phyloP scores from a whole-genome alignment of 257 asterid species.

The Solanum neorickii region DNA sequence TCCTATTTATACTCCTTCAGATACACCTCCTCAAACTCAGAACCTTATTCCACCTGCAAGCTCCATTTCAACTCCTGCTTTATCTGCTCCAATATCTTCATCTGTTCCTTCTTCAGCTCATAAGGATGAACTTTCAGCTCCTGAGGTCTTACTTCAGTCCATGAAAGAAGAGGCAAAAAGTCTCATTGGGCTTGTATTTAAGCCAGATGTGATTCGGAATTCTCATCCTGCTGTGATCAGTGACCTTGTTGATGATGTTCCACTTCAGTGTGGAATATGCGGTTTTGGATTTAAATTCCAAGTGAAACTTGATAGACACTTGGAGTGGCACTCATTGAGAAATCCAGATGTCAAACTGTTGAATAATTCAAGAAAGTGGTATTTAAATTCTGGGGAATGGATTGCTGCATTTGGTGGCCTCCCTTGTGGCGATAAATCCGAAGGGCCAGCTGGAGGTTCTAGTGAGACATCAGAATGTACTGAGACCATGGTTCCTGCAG shows the following conservation, averaged over 20 bases:
- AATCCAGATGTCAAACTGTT: conserved; percentile 21
- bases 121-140: conserved; percentile 14
- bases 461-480: conserved; percentile 20
- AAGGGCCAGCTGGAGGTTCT: conserved; percentile 17
- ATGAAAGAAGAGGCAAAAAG: conserved; percentile 18
- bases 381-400: conserved; percentile 39
- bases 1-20: conserved; percentile 11
- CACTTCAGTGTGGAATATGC: conserved; percentile 52
- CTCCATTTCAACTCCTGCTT: conserved; percentile 20
- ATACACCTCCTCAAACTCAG: conserved; percentile 20
- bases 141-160: conserved; percentile 20
- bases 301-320: conserved; percentile 60
- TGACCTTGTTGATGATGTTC: conserved; percentile 54
- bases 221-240: conserved; percentile 53
- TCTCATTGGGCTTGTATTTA: conserved; percentile 65
- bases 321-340: conserved; percentile 67
- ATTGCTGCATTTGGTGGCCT: conserved; percentile 25
- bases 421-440: background rate
- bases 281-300: conserved; percentile 52
- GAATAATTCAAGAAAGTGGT: conserved; percentile 50
- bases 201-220: conserved; percentile 49
- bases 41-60: conserved; percentile 23
- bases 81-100: conserved; percentile 25
- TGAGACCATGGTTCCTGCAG: conserved; percentile 69
- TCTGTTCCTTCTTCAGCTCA: conserved; percentile 21